phyloP scores from a whole-genome alignment of 495 filamentous ascomycete species.

The Podospora pseudoanserina region DNA sequence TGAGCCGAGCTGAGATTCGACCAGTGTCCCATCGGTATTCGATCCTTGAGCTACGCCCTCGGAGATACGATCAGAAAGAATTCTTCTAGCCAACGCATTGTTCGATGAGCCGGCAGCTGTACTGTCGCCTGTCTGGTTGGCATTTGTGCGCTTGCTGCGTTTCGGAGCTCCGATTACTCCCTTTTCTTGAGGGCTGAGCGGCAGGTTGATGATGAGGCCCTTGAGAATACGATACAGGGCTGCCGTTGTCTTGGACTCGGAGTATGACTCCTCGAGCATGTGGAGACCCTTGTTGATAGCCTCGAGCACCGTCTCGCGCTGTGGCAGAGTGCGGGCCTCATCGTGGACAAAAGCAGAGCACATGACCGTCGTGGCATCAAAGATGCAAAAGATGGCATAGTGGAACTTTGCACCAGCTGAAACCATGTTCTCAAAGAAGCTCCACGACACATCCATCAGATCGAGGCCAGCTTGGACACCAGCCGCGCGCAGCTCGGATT shows the following conservation, averaged over 20 bases:
- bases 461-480: slow-evolving; percentile 43
- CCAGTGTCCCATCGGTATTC: background rate
- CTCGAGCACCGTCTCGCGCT: slow-evolving; percentile 40
- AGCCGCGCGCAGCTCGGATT: slow-evolving; percentile 28
- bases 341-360: slow-evolving; percentile 53
- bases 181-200: slow-evolving; percentile 26
- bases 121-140: background rate
- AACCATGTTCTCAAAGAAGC: slow-evolving; percentile 40
- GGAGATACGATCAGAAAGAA: background rate
- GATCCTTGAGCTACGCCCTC: background rate
- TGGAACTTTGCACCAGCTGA: slow-evolving; percentile 50
- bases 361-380: slow-evolving; percentile 49
- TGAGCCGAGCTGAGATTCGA: background rate
- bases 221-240: slow-evolving; percentile 31
- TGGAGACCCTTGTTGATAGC: slow-evolving; percentile 37
- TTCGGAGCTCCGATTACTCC: slow-evolving; percentile 23
- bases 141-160: slow-evolving; percentile 13
- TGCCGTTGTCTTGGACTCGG: slow-evolving; percentile 28
- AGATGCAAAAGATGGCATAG: slow-evolving; percentile 50
- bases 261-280: slow-evolving; percentile 36
- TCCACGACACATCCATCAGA: slow-evolving; percentile 39
- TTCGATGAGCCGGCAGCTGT: background rate
- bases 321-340: slow-evolving; percentile 37
- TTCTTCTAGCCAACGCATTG: background rate
- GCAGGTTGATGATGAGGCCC: slow-evolving; percentile 25